phyloP scores from a whole-genome alignment of 805 yeast species.

The Sugiyamaella qingdaonensis region DNA sequence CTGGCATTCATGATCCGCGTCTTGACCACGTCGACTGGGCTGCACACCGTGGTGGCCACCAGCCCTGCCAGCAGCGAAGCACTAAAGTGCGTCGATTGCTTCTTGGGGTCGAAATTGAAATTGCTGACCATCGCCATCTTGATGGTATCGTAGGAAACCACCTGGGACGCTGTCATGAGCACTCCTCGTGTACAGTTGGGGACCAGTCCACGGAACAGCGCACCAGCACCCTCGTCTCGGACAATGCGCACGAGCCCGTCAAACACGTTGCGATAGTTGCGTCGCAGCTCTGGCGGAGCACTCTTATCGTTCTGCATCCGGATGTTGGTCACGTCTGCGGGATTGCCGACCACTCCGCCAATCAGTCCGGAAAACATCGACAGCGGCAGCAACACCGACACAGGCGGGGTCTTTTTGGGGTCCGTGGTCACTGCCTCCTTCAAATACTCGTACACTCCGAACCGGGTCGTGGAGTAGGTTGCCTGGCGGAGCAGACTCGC shows the following conservation, averaged over 20 bases:
- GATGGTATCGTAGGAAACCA: conserved; percentile 78
- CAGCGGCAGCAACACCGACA: conserved; percentile 63
- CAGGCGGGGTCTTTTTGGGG: conserved; percentile 44
- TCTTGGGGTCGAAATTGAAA: conserved; percentile 50
- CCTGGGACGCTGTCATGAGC: conserved; percentile 87
- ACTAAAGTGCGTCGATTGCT: conserved; percentile 67
- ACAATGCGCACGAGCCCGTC: conserved; percentile 65
- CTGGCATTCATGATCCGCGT: conserved; percentile 72
- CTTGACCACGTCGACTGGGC: conserved; percentile 89
- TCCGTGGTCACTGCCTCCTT: conserved; percentile 47
- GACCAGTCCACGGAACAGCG: conserved; percentile 67
- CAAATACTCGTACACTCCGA: conserved; percentile 77
- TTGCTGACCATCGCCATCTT: conserved; percentile 54
- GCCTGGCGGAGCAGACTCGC: conserved; percentile 84
- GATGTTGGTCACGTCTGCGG: conserved; percentile 81
- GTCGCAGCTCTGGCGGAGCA: conserved; percentile 56
- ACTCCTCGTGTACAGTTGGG: conserved; percentile 81
- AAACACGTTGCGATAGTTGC: conserved; percentile 72
- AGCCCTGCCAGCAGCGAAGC: conserved; percentile 80
- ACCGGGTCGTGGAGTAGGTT: conserved; percentile 80
- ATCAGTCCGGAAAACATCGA: conserved; percentile 83
- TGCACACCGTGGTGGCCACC: conserved; percentile 86
- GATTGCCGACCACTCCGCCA: conserved; percentile 85
- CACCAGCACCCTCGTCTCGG: conserved; percentile 53
- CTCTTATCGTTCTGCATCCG: conserved; percentile 88